Evolutionary conservation across 2,329 filamentous ascomycete species (phyloP), one percentile per base, ranked within the genome.

Genomic region (Hypocreales sp.): DNA sequence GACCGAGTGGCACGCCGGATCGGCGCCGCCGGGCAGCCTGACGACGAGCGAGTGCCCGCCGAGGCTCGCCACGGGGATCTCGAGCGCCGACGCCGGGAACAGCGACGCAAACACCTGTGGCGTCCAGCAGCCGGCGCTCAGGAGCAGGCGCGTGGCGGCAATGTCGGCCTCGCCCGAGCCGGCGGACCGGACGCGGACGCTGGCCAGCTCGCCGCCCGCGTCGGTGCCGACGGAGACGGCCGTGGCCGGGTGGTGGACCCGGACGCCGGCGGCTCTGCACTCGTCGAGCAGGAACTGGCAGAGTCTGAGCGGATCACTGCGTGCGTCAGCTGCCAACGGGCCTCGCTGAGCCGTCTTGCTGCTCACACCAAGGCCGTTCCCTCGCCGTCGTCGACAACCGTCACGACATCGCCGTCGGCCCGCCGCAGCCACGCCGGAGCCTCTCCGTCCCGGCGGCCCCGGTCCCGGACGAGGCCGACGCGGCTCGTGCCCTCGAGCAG

Each of bases 41-140:
- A 86, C 50, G 3, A 84, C 64, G 7, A 87, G 51, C 12, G 76
- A 82, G 48, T 86, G 73, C 0, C 80, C 81, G 0, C 77, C 76
- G 5, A 84, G 54, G 12, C 68, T 61, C 4, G 26, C 21, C 4
- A 47, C 30, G 1, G 72, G 67, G 14, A 84, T 51, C 8, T 54
- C 46, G 2, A 62, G 41, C 3, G 40, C 42, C 1, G 74, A 62
- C 0, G 47, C 40, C 0, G 69, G 69, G 41, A 87, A 86, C 11
- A 87, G 61, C 1, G 56, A 52, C 3, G 52, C 39, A 43, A 82
- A 77, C n/a, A 81, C 69, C 18, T 53, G 50, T 0, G 69, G 62
- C 1, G 78, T 77, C 80, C 81, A 87, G 4, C 72, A 66, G 4
- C 80, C 80, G 0, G 77, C 67, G 0, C 76, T 55, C 33, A 87